Conservation (phyloP, 768 basidiomycete genomes). For the Suillus variegatus region DNA sequence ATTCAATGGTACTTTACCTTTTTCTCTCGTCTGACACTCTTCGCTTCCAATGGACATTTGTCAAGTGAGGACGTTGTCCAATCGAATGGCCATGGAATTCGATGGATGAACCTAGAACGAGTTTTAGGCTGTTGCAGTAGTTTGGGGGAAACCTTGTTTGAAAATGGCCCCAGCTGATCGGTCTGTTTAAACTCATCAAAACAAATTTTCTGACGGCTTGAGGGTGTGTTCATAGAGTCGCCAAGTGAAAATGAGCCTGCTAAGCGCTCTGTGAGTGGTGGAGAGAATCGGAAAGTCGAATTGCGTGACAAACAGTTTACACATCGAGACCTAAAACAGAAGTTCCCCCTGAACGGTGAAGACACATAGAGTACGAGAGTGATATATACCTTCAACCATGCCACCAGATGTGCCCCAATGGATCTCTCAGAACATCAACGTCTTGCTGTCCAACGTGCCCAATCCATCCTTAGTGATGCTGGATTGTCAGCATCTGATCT, state of each 20-base stretch:
- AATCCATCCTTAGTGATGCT: background rate
- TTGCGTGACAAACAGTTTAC: background rate
- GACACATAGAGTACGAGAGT: background rate
- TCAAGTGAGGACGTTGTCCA: background rate
- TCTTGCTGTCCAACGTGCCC: background rate
- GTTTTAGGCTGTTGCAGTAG: no score
- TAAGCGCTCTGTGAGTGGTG: background rate
- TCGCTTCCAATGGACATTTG: background rate
- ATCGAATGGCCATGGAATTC: background rate
- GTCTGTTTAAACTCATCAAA: no score
- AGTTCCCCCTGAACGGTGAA: background rate
- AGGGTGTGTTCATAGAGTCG: background rate
- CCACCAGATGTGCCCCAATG: background rate
- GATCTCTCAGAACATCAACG: background rate
- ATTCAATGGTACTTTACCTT: slow-evolving; percentile 1
- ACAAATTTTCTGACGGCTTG: no score
- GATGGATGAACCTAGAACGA: no score
- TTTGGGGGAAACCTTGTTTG: no score
- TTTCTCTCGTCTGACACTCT: background rate
- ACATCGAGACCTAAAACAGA: background rate
- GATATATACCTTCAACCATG: background rate
- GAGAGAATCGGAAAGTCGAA: background rate
- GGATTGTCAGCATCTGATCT: background rate
- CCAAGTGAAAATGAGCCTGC: background rate
- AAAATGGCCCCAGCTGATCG: no score